Base-by-base conservation (phyloP, 352 stramenopile genomes). In the Globisporangium perplexum region DNA sequence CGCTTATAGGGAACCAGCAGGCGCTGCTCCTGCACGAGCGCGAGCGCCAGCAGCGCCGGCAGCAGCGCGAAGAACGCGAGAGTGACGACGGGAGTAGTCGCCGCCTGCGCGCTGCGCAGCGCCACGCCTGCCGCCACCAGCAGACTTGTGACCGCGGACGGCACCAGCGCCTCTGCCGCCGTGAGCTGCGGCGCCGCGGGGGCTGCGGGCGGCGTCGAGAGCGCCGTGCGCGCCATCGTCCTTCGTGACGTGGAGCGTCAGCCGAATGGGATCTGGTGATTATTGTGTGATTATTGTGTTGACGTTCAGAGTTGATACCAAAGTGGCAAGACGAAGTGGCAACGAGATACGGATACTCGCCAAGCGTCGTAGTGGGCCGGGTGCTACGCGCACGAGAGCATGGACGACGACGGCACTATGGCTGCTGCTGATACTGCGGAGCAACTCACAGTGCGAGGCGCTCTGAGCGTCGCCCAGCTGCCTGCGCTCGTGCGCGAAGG, bases 51-150 rank as follows among this genome's bases (percentile, higher is more conserved):
- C 15, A 84, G 53, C 23, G 69, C 72, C 20, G 77, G 77, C 14
- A 86, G 50, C 36, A 86, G 45, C 30, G 72, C 63, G 50, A 84
- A 80, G 60, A 86, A 86, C 26, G 53, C 42, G n/a, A 82, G 57
- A 2, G 55, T 63, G n/a, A 81, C 49, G 12, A 59, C 36, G 20
- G 73, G 36, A 5, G 58, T 50, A 11, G 68, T 41, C 28, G 54
- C 59, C 14, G 66, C 41, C 14, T 49, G 26, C 23, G 60, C 42
- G 24, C 55, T 55, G 12, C 44, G 22, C 20, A 39, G 51, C 17
- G 24, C 60, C 8, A 69, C 20, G 20, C 42, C 43, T 4, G 44
- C 30, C 44, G 66, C 44, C 11, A 74, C 26, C 6, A 56, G 51
- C 8, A 28, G 54, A 39, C 55, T 74, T 36, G 61, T 69, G 38